Evolutionary conservation across 305 asterid genomes (phyloP), one percentile per base, ranked within the genome.

Genomic region (Fraxinus latifolia): DNA sequence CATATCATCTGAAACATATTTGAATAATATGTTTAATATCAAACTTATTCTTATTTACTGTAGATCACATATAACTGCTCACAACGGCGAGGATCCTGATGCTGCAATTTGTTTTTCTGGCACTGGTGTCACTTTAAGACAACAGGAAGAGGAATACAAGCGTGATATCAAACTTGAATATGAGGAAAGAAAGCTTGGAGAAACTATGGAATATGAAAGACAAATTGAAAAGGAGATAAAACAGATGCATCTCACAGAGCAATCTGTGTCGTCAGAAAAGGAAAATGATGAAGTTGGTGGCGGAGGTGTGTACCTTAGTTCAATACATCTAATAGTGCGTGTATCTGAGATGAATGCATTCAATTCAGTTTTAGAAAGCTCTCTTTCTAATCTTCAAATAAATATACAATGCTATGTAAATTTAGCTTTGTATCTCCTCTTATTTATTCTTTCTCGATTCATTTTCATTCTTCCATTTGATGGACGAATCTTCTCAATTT

Each of bases 151-250:
- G 78, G 98, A 94, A 82, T 82, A 88, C 85, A 90, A 87, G 79
- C 93, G 88, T 72, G 87, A 81, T 83, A 87, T 93, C 85, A 98
- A 94, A 82, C 97, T 94, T 78, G 98, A 96, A 90, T 97, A 96
- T 3, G 98, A 96, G 87, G 99, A 96, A 88, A 94, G 97, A 87
- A 92, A 94, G 91, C 97, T 94, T 83, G 98, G 93, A 91, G 99
- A 94, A 89, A 94, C 98, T 80, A 84, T 94, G 90, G 98, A 94
- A 82, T 91, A 91, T 87, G 98, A 96, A 90, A 92, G 98, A 79
- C 92, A 90, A 65, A 90, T 96, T 81, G 99, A 94, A 89, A 90
- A 96, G 84, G 99, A 96, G 87, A 97, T 98, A 15, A 96, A 96
- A 85, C 91, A 84, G 87, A 93, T 90, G 91, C 97, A 91, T 86